Evolutionary conservation across 768 basidiomycete genomes (phyloP).

Genomic region (Russula sp.): DNA sequence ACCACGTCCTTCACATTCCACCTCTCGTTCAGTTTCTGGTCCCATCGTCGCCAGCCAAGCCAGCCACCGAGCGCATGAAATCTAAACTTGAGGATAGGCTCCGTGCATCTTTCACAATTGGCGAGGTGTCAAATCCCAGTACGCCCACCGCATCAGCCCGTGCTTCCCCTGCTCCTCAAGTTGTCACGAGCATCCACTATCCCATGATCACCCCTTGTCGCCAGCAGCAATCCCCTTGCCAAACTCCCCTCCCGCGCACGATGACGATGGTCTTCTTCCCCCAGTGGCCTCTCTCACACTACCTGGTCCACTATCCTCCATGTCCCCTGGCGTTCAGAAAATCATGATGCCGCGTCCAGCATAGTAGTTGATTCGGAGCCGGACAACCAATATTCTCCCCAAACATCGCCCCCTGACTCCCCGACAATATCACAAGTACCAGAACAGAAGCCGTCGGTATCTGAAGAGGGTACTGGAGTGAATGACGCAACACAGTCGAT

Average conservation of each 20-base stretch:
- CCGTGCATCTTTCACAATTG: conserved; percentile 60
- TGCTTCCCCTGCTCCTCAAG: conserved; percentile 42
- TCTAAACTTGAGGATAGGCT: conserved; percentile 74
- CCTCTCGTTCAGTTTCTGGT: conserved; percentile 22
- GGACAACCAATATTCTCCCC: neutral
- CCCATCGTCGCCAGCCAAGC: conserved; percentile 32
- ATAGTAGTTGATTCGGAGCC: neutral
- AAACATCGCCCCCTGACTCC: conserved; percentile 1
- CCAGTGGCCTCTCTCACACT: conserved; percentile 3
- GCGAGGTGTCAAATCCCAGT: conserved; percentile 49
- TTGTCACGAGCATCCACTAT: conserved; percentile 36
- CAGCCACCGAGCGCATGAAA: conserved; percentile 41
- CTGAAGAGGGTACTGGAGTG: neutral
- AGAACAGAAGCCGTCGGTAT: neutral
- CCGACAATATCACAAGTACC: conserved; percentile 1
- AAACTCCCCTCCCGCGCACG: conserved; percentile 19
- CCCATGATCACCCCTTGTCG: conserved; percentile 36
- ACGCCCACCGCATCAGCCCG: conserved; percentile 44
- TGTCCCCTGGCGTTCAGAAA: neutral
- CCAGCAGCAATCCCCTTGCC: conserved; percentile 26
- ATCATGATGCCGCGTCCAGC: neutral
- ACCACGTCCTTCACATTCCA: conserved; percentile 41
- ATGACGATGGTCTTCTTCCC: neutral
- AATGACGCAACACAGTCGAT: neutral
- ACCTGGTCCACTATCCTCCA: neutral